phyloP scores from a whole-genome alignment of 2,329 filamentous ascomycete genomes.

The Fusarium sp. region DNA sequence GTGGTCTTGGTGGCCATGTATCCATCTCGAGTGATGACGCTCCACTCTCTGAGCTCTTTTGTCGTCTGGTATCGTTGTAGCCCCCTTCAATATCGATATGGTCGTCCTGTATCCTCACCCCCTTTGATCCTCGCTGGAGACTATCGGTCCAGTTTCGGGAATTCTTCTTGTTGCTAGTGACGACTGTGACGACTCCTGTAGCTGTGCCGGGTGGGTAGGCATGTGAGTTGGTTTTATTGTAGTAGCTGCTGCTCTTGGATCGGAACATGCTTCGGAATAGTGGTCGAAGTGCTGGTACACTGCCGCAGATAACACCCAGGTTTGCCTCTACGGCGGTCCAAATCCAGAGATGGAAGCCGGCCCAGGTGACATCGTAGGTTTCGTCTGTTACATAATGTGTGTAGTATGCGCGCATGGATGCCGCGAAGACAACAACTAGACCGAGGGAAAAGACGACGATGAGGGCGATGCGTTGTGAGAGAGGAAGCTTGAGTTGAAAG shows the following conservation, averaged over 20 bases:
- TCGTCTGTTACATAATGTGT: conserved; percentile 52
- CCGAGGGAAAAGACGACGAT: conserved; percentile 56
- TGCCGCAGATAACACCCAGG: conserved; percentile 58
- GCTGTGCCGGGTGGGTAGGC: conserved; percentile 37
- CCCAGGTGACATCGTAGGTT: conserved; percentile 59
- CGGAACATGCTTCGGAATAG: conserved; percentile 46
- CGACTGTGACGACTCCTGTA: conserved; percentile 31
- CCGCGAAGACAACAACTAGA: conserved; percentile 54
- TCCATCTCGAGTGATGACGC: conserved; percentile 45
- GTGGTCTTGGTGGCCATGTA: conserved; percentile 39
- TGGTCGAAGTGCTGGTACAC: conserved; percentile 53
- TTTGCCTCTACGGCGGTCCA: conserved; percentile 60
- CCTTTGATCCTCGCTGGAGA: conserved; percentile 41
- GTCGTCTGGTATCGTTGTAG: conserved; percentile 24
- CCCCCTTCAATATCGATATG: conserved; percentile 42
- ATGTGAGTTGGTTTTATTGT: conserved; percentile 39
- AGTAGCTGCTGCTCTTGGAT: conserved; percentile 45
- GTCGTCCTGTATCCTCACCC: conserved; percentile 45
- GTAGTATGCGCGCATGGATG: conserved; percentile 56
- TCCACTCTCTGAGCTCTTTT: conserved; percentile 39
- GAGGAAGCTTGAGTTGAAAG: conserved; percentile 50
- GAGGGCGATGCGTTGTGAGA: conserved; percentile 53
- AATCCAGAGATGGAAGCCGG: conserved; percentile 58
- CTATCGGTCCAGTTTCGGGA: conserved; percentile 39
- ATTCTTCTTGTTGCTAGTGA: conserved; percentile 31